Evolutionary conservation across 148 eudicot species (phyloP), one percentile per base, ranked within the genome.

Genomic region (Oxyria digyna): DNA sequence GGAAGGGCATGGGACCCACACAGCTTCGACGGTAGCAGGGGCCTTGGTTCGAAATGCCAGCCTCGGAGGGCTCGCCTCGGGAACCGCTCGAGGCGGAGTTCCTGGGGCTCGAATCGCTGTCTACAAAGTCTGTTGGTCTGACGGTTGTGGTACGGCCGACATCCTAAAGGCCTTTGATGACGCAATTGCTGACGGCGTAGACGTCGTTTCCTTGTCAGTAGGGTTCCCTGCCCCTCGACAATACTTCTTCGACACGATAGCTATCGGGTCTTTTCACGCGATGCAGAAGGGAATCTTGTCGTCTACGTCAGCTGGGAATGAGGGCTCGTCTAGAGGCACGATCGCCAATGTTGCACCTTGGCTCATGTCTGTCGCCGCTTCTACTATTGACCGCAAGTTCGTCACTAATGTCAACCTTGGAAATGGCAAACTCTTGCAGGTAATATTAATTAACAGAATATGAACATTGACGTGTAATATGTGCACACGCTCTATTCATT

Each of bases 21-120:
- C 85, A 0, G 85, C 95, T 8, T 80, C 87, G 0, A 88, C 75
- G 46, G 90, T 82, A 9, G 95, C 87, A 0, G 88, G 95, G 1
- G 46, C 42, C 0, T 40, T 10, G 7, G 74, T 81, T 4, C 62
- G 59, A 1, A 42, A 40, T 3, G 73, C 77, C 13, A 83, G 78
- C 17, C 76, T 81, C 33, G 77, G 52, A 29, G 85, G 81, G 0
- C 1, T 85, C 11, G 88, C 77, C 0, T 3, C 52, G 1, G 94
- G 94, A 0, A 41, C 72, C 0, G 86, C 86, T 3, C 67, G 86
- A 72, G 94, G 94, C 23, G 87, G 74, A 0, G 78, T 71, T 1
- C 86, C 89, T 1, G 77, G 74, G 1, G 85, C 87, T 1, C 70
- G 89, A 24, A 74, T 88, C 0, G 83, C 87, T 0, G 81, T 24